phyloP scores from a whole-genome alignment of 164 flowering plant species.

The Sedum album region DNA sequence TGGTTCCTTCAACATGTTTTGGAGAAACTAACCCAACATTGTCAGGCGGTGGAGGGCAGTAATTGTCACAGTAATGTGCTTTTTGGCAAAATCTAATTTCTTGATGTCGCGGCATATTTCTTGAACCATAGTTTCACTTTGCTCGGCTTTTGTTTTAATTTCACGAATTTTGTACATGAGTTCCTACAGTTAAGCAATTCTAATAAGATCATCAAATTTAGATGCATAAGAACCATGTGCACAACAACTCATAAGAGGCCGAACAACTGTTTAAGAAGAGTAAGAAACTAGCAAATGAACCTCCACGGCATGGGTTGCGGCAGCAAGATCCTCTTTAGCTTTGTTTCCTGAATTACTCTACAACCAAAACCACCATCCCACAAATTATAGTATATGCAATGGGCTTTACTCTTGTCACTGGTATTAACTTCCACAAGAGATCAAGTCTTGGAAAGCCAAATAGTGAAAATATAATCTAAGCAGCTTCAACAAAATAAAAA shows the following conservation, averaged over 20 bases:
- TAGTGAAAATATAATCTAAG: background rate
- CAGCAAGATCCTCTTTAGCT: conserved; percentile 95
- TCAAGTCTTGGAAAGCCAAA: background rate
- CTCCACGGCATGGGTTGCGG: conserved; percentile 93
- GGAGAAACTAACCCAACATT: conserved; percentile 65
- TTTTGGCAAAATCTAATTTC: conserved; percentile 96
- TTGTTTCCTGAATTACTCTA: conserved; percentile 98
- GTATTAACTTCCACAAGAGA: background rate
- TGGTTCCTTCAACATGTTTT: background rate
- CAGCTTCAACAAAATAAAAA: conserved; percentile 11
- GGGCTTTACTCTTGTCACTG: background rate
- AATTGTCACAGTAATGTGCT: conserved; percentile 92
- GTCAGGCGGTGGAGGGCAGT: conserved; percentile 99
- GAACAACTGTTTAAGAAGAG: background rate
- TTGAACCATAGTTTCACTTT: conserved; percentile 98
- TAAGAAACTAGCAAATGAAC: conserved; percentile 20
- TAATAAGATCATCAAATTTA: too few relatives aligned
- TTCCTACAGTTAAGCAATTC: conserved; percentile 38
- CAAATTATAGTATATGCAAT: background rate
- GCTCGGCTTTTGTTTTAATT: conserved; percentile 94
- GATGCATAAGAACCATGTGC: too few relatives aligned
- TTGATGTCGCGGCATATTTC: conserved; percentile 98
- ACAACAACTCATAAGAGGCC: background rate
- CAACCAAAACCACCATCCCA: conserved; percentile 14
- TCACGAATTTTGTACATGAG: conserved; percentile 90